These are phyloP conservation scores for Russula earlei DNA, from an alignment of 768 basidiomycete species.

Conservation along the genomic window DNA sequence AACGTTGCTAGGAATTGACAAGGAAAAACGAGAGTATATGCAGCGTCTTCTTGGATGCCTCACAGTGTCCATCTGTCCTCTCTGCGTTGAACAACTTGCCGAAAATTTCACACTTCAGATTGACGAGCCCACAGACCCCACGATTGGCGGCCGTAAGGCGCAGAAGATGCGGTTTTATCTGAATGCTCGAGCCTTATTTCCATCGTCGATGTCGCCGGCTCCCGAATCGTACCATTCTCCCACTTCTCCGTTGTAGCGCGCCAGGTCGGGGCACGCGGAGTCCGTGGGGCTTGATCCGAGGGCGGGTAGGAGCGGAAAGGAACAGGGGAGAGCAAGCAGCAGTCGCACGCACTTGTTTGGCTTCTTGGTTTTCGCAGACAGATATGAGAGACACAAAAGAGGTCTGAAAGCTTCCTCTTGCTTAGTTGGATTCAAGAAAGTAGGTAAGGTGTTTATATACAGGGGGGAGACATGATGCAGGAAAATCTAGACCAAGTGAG, in stretches of 20 bases:
- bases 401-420: too few species aligned
- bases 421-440: too few species aligned
- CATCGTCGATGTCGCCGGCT: background rate
- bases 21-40: background rate
- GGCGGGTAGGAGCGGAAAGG: too few species aligned
- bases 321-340: too few species aligned
- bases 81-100: background rate
- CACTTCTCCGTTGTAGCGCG: background rate
- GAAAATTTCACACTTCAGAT: background rate
- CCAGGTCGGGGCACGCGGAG: too few species aligned
- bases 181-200: background rate
- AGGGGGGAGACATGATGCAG: too few species aligned
- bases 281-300: too few species aligned
- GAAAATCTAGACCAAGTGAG: too few species aligned
- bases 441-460: too few species aligned
- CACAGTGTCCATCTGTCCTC: background rate
- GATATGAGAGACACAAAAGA: too few species aligned
- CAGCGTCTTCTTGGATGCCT: constrained; percentile 6
- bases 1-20: background rate
- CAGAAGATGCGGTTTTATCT: background rate
- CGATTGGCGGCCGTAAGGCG: background rate
- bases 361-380: too few species aligned
- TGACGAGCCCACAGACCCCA: background rate
- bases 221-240: background rate
- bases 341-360: too few species aligned